Conservation (phyloP, 1,284 basidiomycete species). For the Wolfiporia cocos region DNA sequence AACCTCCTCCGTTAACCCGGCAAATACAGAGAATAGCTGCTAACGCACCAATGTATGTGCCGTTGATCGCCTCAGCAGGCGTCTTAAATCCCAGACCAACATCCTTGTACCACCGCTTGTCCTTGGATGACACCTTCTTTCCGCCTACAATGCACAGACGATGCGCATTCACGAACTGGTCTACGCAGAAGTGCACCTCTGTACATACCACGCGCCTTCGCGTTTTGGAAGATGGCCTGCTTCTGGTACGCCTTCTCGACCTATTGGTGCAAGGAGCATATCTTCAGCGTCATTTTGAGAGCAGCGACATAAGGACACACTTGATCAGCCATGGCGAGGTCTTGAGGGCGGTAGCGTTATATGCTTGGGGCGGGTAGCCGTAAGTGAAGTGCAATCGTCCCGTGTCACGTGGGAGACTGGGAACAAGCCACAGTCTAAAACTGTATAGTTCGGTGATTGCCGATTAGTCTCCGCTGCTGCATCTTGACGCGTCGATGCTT, state of each 20-base stretch:
- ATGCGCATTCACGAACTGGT: background rate
- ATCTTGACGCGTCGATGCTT: no score
- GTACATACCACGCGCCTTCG: conserved; percentile 79
- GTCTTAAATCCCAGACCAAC: conserved; percentile 98
- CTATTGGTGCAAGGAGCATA: conserved; percentile 31
- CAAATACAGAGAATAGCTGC: no score
- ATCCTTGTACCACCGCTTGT: conserved; percentile 99
- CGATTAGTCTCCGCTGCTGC: conserved; percentile 16
- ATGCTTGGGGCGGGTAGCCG: conserved; percentile 15
- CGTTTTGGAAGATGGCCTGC: conserved; percentile 97
- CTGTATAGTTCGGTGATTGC: conserved; percentile 28
- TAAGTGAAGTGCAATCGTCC: conserved; percentile 17
- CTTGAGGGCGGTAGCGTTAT: conserved; percentile 24
- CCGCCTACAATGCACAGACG: conserved; percentile 43
- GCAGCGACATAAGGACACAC: conserved; percentile 28
- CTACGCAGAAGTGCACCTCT: background rate
- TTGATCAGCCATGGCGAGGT: conserved; percentile 56
- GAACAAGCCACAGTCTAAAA: conserved; percentile 27
- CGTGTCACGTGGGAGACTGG: conserved; percentile 12
- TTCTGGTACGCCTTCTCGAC: conserved; percentile 96
- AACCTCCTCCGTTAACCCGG: no score
- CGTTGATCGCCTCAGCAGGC: conserved; percentile 92
- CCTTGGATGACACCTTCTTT: conserved; percentile 90
- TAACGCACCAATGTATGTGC: conserved; percentile 89
- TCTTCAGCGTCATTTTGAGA: conserved; percentile 5